Conservation (phyloP, 139 green algal species). For the Chlamydomonas schloesseri region DNA sequence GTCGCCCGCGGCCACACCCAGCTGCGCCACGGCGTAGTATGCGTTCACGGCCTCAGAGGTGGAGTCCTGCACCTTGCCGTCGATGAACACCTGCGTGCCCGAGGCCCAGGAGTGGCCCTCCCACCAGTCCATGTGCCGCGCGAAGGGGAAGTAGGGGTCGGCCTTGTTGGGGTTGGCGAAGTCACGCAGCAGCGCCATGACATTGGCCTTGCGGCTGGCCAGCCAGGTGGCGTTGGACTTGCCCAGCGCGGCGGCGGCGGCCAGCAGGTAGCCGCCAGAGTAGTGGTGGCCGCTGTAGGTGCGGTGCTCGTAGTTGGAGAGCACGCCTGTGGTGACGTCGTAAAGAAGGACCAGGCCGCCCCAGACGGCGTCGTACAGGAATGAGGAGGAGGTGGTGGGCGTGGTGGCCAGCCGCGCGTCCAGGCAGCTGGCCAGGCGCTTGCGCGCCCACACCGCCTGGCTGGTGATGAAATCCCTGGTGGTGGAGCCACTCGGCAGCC, state of each 20-base stretch:
- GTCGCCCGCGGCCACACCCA: constrained; percentile 48
- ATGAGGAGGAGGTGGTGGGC: background rate
- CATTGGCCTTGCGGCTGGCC: background rate
- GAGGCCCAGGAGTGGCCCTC: constrained; percentile 54
- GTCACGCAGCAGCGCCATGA: constrained; percentile 50
- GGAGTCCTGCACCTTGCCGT: constrained; percentile 65
- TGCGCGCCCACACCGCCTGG: background rate
- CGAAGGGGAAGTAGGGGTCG: constrained; percentile 58
- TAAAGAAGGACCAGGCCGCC: constrained; percentile 23
- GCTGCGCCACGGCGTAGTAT: constrained; percentile 62
- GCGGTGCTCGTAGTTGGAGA: constrained; percentile 51
- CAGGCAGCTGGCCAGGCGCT: background rate
- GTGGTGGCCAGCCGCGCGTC: background rate
- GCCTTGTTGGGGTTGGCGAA: constrained; percentile 46
- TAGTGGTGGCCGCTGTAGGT: constrained; percentile 73
- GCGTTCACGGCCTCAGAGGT: constrained; percentile 59
- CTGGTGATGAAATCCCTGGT: no score
- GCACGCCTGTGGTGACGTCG: background rate
- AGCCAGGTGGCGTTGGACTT: constrained; percentile 46
- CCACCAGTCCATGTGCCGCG: constrained; percentile 54
- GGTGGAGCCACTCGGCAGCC: background rate
- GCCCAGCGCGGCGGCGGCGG: constrained; percentile 52
- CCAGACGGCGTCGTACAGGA: constrained; percentile 49
- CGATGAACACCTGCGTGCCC: constrained; percentile 48
- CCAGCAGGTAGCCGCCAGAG: constrained; percentile 63